Conservation (phyloP, 805 yeast species). For the Lipomyces yamanashiensis region DNA sequence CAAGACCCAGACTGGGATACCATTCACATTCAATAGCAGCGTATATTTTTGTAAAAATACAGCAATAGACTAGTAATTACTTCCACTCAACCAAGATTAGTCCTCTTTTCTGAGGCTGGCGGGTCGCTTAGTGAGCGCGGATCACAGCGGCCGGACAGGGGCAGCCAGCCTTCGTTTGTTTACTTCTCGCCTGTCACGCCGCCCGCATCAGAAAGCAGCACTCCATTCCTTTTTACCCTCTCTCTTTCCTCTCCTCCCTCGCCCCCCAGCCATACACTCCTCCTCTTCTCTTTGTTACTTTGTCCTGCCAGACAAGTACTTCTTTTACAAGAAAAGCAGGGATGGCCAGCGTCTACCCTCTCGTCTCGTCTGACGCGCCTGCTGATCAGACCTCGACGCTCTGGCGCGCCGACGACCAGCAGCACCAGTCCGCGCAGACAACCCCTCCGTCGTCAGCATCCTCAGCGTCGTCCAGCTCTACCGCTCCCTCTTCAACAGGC, state of each 20-base stretch:
- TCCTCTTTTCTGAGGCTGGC: background rate
- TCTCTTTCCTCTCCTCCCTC: background rate
- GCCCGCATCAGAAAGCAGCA: conserved; percentile 7
- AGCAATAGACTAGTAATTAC: background rate
- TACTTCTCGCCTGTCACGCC: conserved; percentile 15
- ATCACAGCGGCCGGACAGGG: conserved; percentile 12
- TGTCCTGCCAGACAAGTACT: background rate
- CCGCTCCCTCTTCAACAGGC: background rate
- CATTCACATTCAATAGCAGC: too few species aligned
- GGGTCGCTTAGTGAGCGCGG: background rate
- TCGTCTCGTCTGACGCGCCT: conserved; percentile 20
- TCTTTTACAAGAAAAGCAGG: background rate
- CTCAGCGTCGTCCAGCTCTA: conserved; percentile 9
- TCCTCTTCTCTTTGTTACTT: background rate
- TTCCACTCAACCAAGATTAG: background rate
- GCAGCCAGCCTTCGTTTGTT: conserved; percentile 9
- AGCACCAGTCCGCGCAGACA: conserved; percentile 3
- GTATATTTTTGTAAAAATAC: too few species aligned
- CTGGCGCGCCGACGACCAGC: conserved; percentile 17
- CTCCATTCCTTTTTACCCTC: background rate
- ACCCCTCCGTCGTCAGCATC: conserved; percentile 8
- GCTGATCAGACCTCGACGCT: conserved; percentile 7
- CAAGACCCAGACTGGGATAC: background rate
- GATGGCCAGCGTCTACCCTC: conserved; percentile 19
- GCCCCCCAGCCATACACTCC: background rate